Percentiles rank a stretch among this genome's conserved stretches.
Evolutionary conservation across 2,329 filamentous ascomycete genomes (phyloP).

Genomic region (Trichoderma cornu-damae): DNA sequence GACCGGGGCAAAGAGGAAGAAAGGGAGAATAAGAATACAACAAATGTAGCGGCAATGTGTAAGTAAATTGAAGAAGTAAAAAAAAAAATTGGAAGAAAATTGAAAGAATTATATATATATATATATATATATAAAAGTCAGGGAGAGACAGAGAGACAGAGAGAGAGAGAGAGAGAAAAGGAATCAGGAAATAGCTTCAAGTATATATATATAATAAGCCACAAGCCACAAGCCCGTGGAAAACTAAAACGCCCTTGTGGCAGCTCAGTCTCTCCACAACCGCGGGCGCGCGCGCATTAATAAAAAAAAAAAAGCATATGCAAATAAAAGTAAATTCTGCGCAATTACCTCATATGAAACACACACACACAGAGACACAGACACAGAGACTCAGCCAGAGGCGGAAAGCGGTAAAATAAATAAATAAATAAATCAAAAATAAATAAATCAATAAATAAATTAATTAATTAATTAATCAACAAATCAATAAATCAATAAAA

Average conservation of each 20-base stretch:
- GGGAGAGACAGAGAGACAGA: neutral
- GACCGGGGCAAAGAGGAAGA: conserved; percentile 17
- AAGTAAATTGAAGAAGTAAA: neutral
- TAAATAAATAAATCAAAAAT: no score
- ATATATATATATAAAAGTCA: no score
- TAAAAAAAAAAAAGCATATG: neutral
- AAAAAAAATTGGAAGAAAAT: no score
- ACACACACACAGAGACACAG: neutral
- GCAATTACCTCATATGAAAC: conserved; percentile 15
- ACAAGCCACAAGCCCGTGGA: neutral
- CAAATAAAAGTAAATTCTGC: neutral
- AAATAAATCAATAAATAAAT: no score
- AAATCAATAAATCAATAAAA: no score
- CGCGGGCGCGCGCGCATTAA: neutral
- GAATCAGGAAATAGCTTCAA: neutral
- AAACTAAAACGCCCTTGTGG: neutral
- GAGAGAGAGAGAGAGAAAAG: neutral
- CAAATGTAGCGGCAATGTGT: neutral
- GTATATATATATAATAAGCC: conserved; percentile 10
- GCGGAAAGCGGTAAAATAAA: no score
- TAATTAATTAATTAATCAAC: no score
- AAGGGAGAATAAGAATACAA: conserved; percentile 7
- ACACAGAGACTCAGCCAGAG: neutral
- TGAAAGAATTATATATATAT: no score
- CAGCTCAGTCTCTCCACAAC: conserved; percentile 7